Evolutionary conservation across 2,329 filamentous ascomycete species (phyloP).

Genomic region (Annulohypoxylon truncatum): DNA sequence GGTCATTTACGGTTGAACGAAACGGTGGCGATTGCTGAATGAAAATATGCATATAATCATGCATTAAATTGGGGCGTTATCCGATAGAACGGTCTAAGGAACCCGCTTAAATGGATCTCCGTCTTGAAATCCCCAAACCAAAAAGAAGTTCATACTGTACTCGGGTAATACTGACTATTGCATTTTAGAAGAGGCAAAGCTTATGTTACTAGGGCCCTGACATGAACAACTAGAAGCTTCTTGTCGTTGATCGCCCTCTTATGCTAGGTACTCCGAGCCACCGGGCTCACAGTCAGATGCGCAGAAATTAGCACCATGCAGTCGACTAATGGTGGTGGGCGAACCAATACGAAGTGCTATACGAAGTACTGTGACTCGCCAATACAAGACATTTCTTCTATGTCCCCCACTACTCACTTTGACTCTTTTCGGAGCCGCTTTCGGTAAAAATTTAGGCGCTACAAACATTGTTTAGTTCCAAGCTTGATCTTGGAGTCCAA

Average conservation of each 20-base stretch:
- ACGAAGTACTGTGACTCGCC: constrained; percentile 30
- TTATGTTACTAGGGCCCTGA: constrained; percentile 15
- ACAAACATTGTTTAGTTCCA: not conserved
- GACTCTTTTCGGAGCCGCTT: constrained; percentile 18
- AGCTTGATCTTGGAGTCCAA: not conserved
- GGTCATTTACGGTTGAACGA: not conserved
- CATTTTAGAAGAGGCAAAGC: constrained; percentile 10
- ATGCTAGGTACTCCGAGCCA: not conserved
- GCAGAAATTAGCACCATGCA: constrained; percentile 33
- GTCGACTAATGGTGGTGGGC: constrained; percentile 30
- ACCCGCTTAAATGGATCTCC: constrained; percentile 1
- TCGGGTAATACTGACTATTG: constrained; percentile 14
- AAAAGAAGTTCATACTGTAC: not conserved
- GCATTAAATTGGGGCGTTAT: constrained; percentile 5
- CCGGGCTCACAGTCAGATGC: constrained; percentile 26
- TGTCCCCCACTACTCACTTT: constrained; percentile 24
- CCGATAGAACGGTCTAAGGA: constrained; percentile 5
- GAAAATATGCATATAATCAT: constrained; percentile 1
- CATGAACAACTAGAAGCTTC: constrained; percentile 19
- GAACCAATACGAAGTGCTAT: constrained; percentile 35
- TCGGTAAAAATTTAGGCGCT: constrained; percentile 7
- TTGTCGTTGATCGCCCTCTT: not conserved
- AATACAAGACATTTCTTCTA: constrained; percentile 14
- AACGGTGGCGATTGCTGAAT: not conserved
- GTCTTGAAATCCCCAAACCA: constrained; percentile 9